A percentile compares a stretch with the other conserved stretches of the same genome.
These are phyloP conservation scores for Vigna hirtella DNA, from an alignment of 306 rosid species.

Conservation along the genomic window DNA sequence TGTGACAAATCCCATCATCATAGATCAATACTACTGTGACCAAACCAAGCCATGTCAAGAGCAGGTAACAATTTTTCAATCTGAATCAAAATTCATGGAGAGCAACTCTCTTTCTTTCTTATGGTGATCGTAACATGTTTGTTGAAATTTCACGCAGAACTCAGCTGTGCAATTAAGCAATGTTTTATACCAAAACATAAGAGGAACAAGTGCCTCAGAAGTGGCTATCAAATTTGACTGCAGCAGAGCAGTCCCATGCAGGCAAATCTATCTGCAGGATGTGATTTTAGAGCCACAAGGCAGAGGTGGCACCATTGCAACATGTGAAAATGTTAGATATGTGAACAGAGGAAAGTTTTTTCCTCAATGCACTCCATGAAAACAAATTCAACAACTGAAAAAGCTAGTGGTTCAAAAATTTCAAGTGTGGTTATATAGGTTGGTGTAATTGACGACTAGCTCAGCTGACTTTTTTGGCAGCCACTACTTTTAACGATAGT, in stretches of 20 bases:
- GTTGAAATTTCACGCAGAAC: conserved; percentile 44
- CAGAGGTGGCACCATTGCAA: conserved; percentile 52
- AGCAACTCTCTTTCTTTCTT: background rate
- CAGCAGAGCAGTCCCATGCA: conserved; percentile 65
- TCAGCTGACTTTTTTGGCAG: conserved; percentile 15
- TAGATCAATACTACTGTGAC: conserved; percentile 87
- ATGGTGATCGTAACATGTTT: background rate
- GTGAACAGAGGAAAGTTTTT: conserved; percentile 56
- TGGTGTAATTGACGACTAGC: conserved; percentile 8
- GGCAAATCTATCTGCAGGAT: conserved; percentile 54
- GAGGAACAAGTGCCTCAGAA: conserved; percentile 81
- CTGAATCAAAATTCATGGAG: background rate
- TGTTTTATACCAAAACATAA: conserved; percentile 67
- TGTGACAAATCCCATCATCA: conserved; percentile 83
- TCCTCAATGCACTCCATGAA: conserved; percentile 61
- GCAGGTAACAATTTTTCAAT: conserved; percentile 52
- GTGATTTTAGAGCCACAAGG: conserved; percentile 53
- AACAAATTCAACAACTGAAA: background rate
- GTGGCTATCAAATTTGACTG: conserved; percentile 76
- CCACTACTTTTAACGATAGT: background rate
- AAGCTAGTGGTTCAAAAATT: background rate
- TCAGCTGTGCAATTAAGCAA: conserved; percentile 69
- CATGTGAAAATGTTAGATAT: conserved; percentile 64
- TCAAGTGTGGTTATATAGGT: background rate
- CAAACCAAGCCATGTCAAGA: conserved; percentile 58